Percentiles rank a stretch among this genome's conserved stretches.
phyloP scores from a whole-genome alignment of 805 yeast species.

The Candida gorgasii region DNA sequence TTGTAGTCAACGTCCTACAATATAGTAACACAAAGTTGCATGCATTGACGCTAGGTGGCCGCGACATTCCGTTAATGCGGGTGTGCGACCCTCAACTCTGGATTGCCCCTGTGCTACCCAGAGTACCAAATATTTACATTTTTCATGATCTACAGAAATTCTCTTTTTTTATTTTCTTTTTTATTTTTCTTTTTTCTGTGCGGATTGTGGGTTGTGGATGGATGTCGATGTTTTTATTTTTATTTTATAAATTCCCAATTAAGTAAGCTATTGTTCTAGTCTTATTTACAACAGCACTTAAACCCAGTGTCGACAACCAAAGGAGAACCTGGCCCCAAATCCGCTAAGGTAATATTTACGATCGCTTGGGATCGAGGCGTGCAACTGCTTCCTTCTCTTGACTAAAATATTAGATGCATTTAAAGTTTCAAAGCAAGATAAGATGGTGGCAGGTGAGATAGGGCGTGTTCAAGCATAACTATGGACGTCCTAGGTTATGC shows the following conservation, averaged over 20 bases:
- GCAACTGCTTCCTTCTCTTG: not conserved
- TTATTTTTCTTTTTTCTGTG: not conserved
- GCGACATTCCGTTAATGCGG: no score
- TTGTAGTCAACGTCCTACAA: no score
- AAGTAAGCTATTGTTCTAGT: not conserved
- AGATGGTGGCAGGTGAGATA: not conserved
- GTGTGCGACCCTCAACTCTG: no score
- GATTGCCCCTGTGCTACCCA: no score
- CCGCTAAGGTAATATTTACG: not conserved
- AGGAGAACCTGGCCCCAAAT: not conserved
- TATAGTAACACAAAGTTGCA: no score
- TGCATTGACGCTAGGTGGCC: no score
- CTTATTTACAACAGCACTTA: no score
- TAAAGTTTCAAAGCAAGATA: conserved; percentile 2
- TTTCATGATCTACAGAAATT: no score
- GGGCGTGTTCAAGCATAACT: not conserved
- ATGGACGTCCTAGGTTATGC: no score
- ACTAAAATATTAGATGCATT: not conserved
- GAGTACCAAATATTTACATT: no score
- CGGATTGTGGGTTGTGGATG: no score
- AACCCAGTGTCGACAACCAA: not conserved
- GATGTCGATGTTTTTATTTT: not conserved
- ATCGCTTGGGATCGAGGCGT: conserved; percentile 4
- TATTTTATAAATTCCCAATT: not conserved
- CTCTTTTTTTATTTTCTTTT: no score